Conservation (phyloP, 257 asterid genomes). For the Gardenia jasminoides region DNA sequence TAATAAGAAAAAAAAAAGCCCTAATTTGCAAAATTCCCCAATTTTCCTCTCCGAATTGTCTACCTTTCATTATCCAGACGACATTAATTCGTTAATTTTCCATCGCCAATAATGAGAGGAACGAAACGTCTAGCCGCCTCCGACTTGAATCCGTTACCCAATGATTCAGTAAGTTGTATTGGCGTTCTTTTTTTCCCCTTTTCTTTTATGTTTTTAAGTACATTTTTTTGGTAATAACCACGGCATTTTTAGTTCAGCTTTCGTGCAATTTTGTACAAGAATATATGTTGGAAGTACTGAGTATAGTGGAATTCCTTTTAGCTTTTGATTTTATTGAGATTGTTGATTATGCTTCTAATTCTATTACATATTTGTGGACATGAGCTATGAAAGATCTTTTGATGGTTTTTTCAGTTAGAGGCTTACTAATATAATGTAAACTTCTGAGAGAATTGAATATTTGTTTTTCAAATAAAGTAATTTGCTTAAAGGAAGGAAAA, state of each 20-base stretch:
- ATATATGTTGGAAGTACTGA: too few relatives aligned
- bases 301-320: neutral
- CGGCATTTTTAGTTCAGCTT: neutral
- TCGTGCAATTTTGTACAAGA: too few relatives aligned
- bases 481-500: neutral
- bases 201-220: neutral
- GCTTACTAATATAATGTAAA: neutral
- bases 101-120: constrained; percentile 59
- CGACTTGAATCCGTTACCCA: constrained; percentile 53
- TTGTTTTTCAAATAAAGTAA: neutral
- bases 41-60: neutral
- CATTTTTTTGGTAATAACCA: neutral
- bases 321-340: neutral
- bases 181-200: neutral
- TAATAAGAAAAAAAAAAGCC: constrained; percentile 23
- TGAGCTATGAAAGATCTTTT: neutral
- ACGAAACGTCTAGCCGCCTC: constrained; percentile 67
- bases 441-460: neutral
- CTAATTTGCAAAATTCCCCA: constrained; percentile 30
- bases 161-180: constrained; percentile 53
- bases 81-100: neutral
- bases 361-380: neutral
- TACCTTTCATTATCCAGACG: neutral
- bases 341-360: neutral
- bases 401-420: neutral